Evolutionary conservation across 148 eudicot species (phyloP), one percentile per base, ranked within the genome.

Genomic region (Dysphania ambrosioides): DNA sequence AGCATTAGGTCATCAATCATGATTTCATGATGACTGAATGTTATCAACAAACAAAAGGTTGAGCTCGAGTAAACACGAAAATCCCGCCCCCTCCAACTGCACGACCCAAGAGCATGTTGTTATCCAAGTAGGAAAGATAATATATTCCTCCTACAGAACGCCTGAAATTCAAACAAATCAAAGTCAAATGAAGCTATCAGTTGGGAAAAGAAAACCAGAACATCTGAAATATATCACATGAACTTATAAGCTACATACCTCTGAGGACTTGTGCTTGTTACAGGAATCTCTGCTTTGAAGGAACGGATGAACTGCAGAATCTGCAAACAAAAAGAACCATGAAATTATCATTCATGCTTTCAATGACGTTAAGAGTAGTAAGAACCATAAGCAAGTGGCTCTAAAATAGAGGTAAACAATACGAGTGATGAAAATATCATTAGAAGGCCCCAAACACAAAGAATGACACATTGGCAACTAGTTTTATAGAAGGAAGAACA

Each of bases 31-130:
- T 13, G 56, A 31, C 11, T 61, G 59, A 41, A 66, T 21, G 19
- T 76, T 32, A 68, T 82, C 80, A 83, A 32, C 79, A 66, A 49
- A 85, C 44, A 61, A 89, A 79, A 79, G 86, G 81, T 59, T 87
- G 97, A 71, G 98, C 82, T 80, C 89, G 89, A 73, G 97, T 87
- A 85, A 94, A 95, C 49, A 95, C 85, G 62, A 95, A 92, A 24
- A 86, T 86, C 5, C 98, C 98, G 62, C 96, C 92, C 53, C 98
- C 98, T 67, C 92, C 92, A 70, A 84, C 92, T 55, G 97, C 86
- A 6, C 98, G 97, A 8, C 98, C 98, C 76, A 95, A 23, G 60
- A 95, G 96, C 96, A 95, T 92, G 82, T 92, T 81, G 66, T 81
- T 78, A 71, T 95, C 98, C 36, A 90, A 82, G 81, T 88, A 95